Base-by-base conservation (phyloP, 805 yeast species). In the Lipomyces spencermartinsiae region DNA sequence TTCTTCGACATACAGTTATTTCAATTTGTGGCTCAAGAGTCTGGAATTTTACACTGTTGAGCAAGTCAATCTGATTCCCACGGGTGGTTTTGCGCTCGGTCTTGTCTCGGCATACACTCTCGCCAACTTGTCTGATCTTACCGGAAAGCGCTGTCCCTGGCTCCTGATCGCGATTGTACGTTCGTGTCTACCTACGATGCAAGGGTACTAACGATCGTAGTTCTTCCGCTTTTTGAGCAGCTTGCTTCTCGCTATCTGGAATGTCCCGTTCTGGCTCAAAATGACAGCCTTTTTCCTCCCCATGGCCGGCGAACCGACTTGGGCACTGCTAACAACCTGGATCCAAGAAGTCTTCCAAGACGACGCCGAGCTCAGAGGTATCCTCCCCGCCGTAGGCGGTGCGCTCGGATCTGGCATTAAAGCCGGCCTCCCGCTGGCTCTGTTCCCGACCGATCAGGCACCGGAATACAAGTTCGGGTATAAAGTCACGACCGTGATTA, bases 21-120 rank as follows among this genome's bases (percentile, higher is more conserved):
- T 77, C 74, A 77, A 74, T 57, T 66, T 78, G 39, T 78, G 79
- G 79, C 72, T 78, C 54, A 73, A 78, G 67, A 65, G 67, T n/a
- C 71, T 71, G 16, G 73, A 65, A 14, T 68, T 66, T 16, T 71
- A 68, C 39, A 51, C 73, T n/a, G 74, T 77, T n/a, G 64, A 74
- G 43, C 72, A 75, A 35, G 68, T 76, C 31, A 78, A 79, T 62
- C 68, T 69, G 4, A 74, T 77, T 46, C 80, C 81, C 51, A 77
- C 79, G 3, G 79, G 74, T 10, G 77, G 76, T 22, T 76, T 74
- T 58, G 79, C 73, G 25, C 64, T 74, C 35, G 78, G 78, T 31
- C 70, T 78, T 22, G 60, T 78, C 7, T 73, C 73, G 37, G 76
- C 77, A 1, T 68, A 76, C 61, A 63, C 72, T 46, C 62, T 74